A percentile compares a stretch with the other conserved stretches of the same genome.
Evolutionary conservation across 2,329 filamentous ascomycete genomes (phyloP).

Genomic region (Claviceps purpurea): DNA sequence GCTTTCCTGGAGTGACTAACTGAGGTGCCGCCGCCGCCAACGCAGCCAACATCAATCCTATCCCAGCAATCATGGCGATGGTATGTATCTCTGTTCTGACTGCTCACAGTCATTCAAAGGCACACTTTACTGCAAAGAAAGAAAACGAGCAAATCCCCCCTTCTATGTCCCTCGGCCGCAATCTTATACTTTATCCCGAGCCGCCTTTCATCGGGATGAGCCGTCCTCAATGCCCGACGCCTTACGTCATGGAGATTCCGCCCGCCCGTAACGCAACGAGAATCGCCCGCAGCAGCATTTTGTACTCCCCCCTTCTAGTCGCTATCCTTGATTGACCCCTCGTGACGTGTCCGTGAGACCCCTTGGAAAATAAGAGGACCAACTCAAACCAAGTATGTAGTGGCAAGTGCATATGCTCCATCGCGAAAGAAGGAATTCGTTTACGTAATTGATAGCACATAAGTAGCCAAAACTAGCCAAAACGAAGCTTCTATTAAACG

Average conservation of each 20-base stretch:
- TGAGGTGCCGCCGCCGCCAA: not conserved
- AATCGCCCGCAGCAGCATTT: not conserved
- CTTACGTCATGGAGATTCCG: not conserved
- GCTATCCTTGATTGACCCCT: not conserved
- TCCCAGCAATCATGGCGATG: conserved; percentile 15
- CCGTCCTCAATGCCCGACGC: not conserved
- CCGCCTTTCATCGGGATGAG: no score
- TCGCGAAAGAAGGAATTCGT: no score
- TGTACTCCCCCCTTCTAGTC: not conserved
- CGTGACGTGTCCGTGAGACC: not conserved
- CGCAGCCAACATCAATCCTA: not conserved
- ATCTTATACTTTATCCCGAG: not conserved
- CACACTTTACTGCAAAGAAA: not conserved
- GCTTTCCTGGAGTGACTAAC: not conserved
- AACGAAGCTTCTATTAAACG: no score
- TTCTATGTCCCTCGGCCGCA: not conserved
- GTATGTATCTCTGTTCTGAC: not conserved
- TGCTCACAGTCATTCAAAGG: no score
- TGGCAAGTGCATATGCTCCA: no score
- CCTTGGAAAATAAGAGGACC: not conserved
- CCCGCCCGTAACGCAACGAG: not conserved
- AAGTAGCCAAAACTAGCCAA: no score
- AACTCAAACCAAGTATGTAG: no score
- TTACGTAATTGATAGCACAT: no score
- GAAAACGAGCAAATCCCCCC: not conserved